A percentile compares a stretch with the other conserved stretches of the same genome.
Conservation (phyloP, 129 eudicot genomes). For the Calendula officinalis region DNA sequence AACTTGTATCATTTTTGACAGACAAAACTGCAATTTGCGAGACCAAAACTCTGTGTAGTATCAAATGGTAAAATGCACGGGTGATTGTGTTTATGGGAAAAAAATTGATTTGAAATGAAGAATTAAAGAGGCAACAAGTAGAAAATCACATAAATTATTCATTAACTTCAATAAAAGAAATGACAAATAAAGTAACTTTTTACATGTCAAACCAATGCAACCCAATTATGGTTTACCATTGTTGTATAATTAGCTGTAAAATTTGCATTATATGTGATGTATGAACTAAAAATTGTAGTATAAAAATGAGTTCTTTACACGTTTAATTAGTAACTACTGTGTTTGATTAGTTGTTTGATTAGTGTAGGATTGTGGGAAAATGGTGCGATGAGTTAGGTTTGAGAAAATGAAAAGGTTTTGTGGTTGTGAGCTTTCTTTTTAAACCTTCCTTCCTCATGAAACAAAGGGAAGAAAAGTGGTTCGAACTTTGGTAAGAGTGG, state of each 20-base stretch:
- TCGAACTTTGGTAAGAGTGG: conserved; percentile 32
- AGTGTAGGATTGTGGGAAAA: conserved; percentile 21
- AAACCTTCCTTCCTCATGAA: conserved; percentile 29
- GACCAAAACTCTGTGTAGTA: not conserved
- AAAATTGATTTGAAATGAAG: too few species aligned
- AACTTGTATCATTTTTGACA: not conserved
- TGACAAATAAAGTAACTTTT: too few species aligned
- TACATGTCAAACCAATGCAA: too few species aligned
- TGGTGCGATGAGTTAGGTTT: conserved; percentile 32
- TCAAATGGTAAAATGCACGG: too few species aligned
- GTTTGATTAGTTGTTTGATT: conserved; percentile 4
- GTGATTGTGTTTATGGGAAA: too few species aligned
- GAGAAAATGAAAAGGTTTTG: conserved; percentile 18
- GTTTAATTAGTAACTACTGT: not conserved
- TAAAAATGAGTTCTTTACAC: not conserved
- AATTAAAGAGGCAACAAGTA: too few species aligned
- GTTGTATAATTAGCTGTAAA: too few species aligned
- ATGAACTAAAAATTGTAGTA: too few species aligned
- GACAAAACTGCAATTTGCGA: not conserved
- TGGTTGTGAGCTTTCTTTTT: conserved; percentile 22
- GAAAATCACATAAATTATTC: too few species aligned
- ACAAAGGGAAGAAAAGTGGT: conserved; percentile 13
- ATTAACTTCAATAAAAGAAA: too few species aligned
- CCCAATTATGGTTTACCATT: too few species aligned
- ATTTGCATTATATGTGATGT: too few species aligned